Evolutionary conservation across 495 filamentous ascomycete genomes (phyloP), one percentile per base, ranked within the genome.

Genomic region (Penicillium paradoxum): DNA sequence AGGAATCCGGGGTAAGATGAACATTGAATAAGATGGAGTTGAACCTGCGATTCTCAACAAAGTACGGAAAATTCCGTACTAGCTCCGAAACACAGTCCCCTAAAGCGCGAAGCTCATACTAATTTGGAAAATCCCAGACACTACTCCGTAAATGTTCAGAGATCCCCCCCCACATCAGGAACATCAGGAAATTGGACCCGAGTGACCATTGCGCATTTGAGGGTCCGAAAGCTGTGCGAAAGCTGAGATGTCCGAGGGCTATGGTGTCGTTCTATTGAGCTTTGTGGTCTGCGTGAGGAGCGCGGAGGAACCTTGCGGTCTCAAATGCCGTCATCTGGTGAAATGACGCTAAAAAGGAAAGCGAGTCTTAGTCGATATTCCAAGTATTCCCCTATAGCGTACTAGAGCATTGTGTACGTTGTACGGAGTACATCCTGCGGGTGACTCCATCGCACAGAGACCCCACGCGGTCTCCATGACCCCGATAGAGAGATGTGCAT

Each of bases 401-500:
- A 42, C 21, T 42, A 42, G 21, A 15, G 21, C 21, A 42, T 24
- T 40, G 21, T 43, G n/a, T n/a, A n/a, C n/a, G n/a, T n/a, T n/a
- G 41, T 44, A 44, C 41, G 10, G 18, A 17, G 25, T 39, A 49
- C 33, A 38, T 29, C 42, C 30, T 46, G 29, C 44, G 44, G 53
- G 44, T 51, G 57, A 51, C 45, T 43, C 43, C 56, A 54, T 58
- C 49, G 32, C 44, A 50, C 49, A 41, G 50, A 45, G 49, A 55
- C 54, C 37, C 54, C 58, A 57, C 51, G 49, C 48, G 38, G 54
- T 52, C 45, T 44, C 45, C 50, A 38, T 30, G 40, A 55, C 10
- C 59, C 59, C 59, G 41, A 62, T 58, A 29, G 44, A 53, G 59
- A 55, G 52, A 38, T 49, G 52, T 58, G 55, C 55, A 62, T 54